Percentiles rank a stretch among this genome's conserved stretches.
phyloP scores from a whole-genome alignment of 352 stramenopile genomes.

The Phytopythium kandeliae region DNA sequence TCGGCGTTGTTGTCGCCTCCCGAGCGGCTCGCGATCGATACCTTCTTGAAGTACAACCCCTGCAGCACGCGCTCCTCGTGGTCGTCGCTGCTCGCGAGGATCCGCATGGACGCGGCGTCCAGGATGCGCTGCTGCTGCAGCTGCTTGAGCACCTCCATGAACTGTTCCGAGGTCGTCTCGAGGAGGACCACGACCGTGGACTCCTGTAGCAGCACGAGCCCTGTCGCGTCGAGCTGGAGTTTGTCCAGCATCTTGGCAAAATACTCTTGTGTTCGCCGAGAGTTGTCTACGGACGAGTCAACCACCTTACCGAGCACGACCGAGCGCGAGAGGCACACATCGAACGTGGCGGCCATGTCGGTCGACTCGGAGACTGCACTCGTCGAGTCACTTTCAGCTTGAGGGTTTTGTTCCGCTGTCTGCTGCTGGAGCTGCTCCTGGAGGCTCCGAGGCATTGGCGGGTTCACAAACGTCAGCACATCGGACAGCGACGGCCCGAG shows the following conservation, averaged over 20 bases:
- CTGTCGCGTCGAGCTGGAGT: constrained; percentile 51
- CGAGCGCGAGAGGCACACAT: constrained; percentile 38
- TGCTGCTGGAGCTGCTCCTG: constrained; percentile 20
- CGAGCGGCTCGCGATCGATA: constrained; percentile 17
- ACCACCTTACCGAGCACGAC: constrained; percentile 33
- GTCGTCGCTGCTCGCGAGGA: constrained; percentile 62
- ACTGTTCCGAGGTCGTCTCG: constrained; percentile 53
- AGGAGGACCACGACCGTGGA: constrained; percentile 46
- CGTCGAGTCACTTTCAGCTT: constrained; percentile 10
- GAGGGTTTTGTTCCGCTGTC: constrained; percentile 18
- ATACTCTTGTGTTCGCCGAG: constrained; percentile 55
- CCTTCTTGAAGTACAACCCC: constrained; percentile 65
- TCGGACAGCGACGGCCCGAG: constrained; percentile 47
- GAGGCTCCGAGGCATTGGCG: constrained; percentile 21
- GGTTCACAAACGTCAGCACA: constrained; percentile 35
- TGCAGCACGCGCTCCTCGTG: constrained; percentile 42
- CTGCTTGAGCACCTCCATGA: constrained; percentile 36
- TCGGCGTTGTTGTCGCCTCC: constrained; percentile 22
- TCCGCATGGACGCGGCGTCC: constrained; percentile 32
- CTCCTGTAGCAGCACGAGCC: constrained; percentile 51
- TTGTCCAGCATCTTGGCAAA: constrained; percentile 52
- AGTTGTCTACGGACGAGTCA: constrained; percentile 35
- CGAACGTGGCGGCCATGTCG: constrained; percentile 24
- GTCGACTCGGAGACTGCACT: constrained; percentile 2
- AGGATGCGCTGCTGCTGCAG: constrained; percentile 31